These are phyloP conservation scores for Chimonanthus praecox DNA, from an alignment of 164 flowering plant species.

Conservation along the genomic window DNA sequence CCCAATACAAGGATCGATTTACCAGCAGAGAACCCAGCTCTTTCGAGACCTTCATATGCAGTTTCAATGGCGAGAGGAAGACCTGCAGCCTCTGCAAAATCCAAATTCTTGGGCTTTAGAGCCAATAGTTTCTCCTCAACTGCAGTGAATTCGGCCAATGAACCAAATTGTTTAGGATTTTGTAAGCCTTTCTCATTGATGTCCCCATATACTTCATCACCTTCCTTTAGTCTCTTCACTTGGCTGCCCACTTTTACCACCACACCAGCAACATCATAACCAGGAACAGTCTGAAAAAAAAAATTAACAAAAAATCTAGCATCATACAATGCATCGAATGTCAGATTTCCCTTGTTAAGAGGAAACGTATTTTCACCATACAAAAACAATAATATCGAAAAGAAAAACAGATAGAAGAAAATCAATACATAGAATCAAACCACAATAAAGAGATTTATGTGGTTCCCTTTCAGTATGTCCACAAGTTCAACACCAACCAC, in stretches of 20 bases:
- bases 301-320: no score
- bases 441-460: no score
- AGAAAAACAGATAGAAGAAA: no score
- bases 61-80: slow-evolving; percentile 94
- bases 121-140: slow-evolving; percentile 92
- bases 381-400: no score
- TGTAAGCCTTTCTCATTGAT: slow-evolving; percentile 88
- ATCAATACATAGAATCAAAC: no score
- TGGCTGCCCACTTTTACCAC: slow-evolving; percentile 89
- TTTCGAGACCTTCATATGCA: slow-evolving; percentile 87
- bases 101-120: slow-evolving; percentile 71
- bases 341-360: neutral
- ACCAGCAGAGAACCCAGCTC: slow-evolving; percentile 76
- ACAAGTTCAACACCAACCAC: no score
- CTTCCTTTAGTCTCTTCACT: slow-evolving; percentile 72
- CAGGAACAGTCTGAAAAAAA: slow-evolving; percentile 74
- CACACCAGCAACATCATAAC: slow-evolving; percentile 93
- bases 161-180: slow-evolving; percentile 83
- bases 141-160: slow-evolving; percentile 88
- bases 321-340: no score
- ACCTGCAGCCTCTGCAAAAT: slow-evolving; percentile 74
- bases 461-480: no score
- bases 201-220: slow-evolving; percentile 94
- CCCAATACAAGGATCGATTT: slow-evolving; percentile 87
- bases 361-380: no score